Evolutionary conservation across 2,329 filamentous ascomycete genomes (phyloP).

Genomic region (Tolypocladium endophyticum): DNA sequence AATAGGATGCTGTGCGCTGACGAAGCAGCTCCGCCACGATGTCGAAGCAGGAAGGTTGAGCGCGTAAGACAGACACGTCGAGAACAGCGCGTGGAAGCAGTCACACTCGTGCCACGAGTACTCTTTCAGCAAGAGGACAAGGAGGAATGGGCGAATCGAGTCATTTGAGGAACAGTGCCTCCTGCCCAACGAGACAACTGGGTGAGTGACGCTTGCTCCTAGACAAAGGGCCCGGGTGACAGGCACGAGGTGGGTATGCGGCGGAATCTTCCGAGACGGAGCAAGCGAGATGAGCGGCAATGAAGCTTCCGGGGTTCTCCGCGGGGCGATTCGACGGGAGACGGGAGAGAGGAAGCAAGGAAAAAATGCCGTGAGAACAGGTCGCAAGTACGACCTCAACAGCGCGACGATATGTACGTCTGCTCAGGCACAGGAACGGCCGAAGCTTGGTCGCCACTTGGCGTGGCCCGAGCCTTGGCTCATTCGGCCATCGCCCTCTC

Average conservation of each 20-base stretch:
- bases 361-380: background rate
- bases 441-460: background rate
- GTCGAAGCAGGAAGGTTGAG: background rate
- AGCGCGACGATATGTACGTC: background rate
- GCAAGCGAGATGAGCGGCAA: background rate
- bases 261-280: background rate
- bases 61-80: background rate
- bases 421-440: background rate
- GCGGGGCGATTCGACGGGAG: background rate
- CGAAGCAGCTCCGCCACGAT: background rate
- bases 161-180: background rate
- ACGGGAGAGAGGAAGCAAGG: background rate
- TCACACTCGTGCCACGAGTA: background rate
- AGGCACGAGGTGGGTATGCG: background rate
- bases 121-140: background rate
- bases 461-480: background rate
- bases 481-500: background rate
- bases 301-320: background rate
- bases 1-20: background rate
- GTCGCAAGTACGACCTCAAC: background rate
- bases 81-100: background rate
- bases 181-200: background rate
- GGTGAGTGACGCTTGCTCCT: slow-evolving; percentile 1
- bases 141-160: background rate
- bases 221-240: background rate